Evolutionary conservation across 1,139 yeast species (phyloP).

Genomic region (Geotrichum carabidarum): DNA sequence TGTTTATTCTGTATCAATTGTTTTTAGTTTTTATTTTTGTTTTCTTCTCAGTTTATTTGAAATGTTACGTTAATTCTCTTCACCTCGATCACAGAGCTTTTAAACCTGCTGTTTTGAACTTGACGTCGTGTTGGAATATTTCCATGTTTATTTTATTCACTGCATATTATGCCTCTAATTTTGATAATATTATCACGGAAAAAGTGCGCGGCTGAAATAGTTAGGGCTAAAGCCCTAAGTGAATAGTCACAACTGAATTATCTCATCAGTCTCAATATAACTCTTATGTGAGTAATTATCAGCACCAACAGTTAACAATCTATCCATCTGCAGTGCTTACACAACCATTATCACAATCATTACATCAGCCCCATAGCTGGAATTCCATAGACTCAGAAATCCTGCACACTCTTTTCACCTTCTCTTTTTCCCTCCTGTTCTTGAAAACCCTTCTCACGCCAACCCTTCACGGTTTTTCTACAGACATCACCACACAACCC

Average conservation of each 20-base stretch:
- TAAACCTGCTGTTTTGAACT: no score
- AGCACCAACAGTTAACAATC: neutral
- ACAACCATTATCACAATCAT: neutral
- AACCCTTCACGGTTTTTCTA: slow-evolving; percentile 18
- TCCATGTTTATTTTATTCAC: no score
- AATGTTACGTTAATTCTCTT: no score
- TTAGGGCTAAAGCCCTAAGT: neutral
- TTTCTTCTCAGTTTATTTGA: neutral
- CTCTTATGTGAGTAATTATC: neutral
- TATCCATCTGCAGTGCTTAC: neutral
- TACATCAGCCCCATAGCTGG: neutral
- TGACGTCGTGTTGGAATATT: no score
- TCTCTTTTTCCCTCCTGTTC: slow-evolving; percentile 1
- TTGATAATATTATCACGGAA: no score
- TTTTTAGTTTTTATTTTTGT: neutral
- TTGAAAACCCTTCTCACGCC: slow-evolving; percentile 11
- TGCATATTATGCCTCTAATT: no score
- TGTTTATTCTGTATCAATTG: neutral
- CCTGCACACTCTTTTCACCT: neutral
- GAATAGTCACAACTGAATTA: neutral
- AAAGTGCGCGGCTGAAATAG: neutral
- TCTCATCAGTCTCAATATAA: neutral
- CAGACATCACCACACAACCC: slow-evolving; percentile 18
- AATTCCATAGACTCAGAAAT: slow-evolving; percentile 4
- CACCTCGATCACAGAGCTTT: no score